These are phyloP conservation scores for Chrysoporthe deuterocubensis DNA, from an alignment of 2,329 filamentous ascomycete genomes.

Conservation along the genomic window DNA sequence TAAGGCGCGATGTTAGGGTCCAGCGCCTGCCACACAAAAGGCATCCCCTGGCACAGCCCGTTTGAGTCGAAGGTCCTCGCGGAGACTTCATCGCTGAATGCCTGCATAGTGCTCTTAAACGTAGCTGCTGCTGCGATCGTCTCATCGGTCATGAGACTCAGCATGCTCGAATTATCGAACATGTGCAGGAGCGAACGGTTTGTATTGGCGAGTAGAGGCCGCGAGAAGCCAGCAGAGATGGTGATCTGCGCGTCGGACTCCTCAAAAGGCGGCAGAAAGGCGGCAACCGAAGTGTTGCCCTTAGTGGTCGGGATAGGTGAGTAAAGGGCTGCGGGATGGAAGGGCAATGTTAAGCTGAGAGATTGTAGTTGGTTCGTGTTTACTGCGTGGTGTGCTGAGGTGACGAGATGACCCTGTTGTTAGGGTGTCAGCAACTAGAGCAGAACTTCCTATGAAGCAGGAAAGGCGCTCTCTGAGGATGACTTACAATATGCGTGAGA, in stretches of 20 bases:
- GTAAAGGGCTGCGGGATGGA: conserved; percentile 48
- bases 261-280: conserved; percentile 40
- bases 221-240: conserved; percentile 45
- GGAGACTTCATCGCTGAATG: conserved; percentile 43
- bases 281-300: conserved; percentile 39
- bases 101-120: conserved; percentile 44
- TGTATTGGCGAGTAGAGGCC: conserved; percentile 42
- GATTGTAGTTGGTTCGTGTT: conserved; percentile 47
- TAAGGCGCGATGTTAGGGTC: conserved; percentile 32
- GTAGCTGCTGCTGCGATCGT: conserved; percentile 39
- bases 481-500: conserved; percentile 42
- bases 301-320: conserved; percentile 44
- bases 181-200: conserved; percentile 46
- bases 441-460: background rate
- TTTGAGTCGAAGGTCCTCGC: conserved; percentile 45
- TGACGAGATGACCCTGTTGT: conserved; percentile 40
- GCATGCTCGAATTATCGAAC: conserved; percentile 43
- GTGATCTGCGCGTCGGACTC: conserved; percentile 42
- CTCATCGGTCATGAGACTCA: conserved; percentile 38
- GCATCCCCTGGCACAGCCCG: conserved; percentile 51
- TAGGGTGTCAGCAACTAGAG: no score
- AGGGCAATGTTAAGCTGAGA: conserved; percentile 43
- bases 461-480: background rate
- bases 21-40: conserved; percentile 45
- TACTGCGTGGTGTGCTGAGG: conserved; percentile 45